phyloP scores from a whole-genome alignment of 768 basidiomycete species.

The Auricularia sp. region DNA sequence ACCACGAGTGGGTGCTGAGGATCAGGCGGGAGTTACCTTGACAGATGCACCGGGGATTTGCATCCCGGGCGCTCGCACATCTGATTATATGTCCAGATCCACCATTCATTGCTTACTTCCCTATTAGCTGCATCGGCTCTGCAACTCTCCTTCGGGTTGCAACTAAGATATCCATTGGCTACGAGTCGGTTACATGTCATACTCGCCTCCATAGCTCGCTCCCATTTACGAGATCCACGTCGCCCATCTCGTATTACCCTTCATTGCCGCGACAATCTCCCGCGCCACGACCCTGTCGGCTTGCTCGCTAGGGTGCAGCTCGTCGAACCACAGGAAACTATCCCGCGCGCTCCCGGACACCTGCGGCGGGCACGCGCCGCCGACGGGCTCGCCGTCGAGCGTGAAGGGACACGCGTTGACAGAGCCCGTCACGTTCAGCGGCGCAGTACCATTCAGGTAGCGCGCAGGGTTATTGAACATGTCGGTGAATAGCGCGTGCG shows the following conservation, averaged over 20 bases:
- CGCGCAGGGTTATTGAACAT: constrained; percentile 40
- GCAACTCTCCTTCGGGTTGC: too few relatives aligned
- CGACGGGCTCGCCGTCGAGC: constrained; percentile 21
- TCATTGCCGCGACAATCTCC: constrained; percentile 39
- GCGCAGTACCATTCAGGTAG: constrained; percentile 57
- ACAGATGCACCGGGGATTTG: too few relatives aligned
- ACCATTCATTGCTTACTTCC: too few relatives aligned
- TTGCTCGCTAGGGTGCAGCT: constrained; percentile 54
- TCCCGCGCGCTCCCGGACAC: constrained; percentile 34
- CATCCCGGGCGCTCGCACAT: too few relatives aligned
- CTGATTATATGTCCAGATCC: too few relatives aligned
- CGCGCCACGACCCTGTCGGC: constrained; percentile 43
- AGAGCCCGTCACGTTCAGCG: constrained; percentile 47
- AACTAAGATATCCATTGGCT: too few relatives aligned
- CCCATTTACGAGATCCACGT: constrained; percentile 4
- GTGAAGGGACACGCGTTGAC: constrained; percentile 39
- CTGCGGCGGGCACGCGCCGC: constrained; percentile 1
- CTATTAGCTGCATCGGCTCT: too few relatives aligned
- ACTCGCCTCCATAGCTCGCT: too few relatives aligned
- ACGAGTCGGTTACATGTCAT: too few relatives aligned
- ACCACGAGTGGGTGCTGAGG: too few relatives aligned
- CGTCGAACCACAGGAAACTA: constrained; percentile 57
- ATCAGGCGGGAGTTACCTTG: too few relatives aligned
- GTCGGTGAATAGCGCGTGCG: constrained; percentile 49
- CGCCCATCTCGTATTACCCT: constrained; percentile 21